These are phyloP conservation scores for Tetradesmus lagerheimii DNA, from an alignment of 139 green algal species.

Conservation along the genomic window DNA sequence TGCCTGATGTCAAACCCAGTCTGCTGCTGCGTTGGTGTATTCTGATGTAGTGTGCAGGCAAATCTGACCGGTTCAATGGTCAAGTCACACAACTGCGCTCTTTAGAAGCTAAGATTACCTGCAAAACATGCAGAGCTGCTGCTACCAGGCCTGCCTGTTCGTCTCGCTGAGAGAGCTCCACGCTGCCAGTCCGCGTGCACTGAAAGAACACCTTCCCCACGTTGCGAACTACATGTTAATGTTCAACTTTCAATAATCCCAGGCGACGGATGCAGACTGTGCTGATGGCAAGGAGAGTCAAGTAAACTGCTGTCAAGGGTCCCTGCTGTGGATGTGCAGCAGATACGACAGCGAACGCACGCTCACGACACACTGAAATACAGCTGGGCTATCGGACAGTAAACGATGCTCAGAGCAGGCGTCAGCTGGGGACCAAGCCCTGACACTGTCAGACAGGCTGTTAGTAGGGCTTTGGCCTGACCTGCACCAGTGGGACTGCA, in stretches of 20 bases:
- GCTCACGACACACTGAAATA: too few species aligned
- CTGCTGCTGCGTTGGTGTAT: background rate
- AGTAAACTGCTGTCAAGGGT: background rate
- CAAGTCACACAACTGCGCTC: background rate
- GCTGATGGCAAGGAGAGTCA: background rate
- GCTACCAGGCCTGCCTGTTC: background rate
- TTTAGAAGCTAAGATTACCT: background rate
- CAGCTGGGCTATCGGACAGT: too few species aligned
- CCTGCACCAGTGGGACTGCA: too few species aligned
- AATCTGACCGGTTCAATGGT: background rate
- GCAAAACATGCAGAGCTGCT: background rate
- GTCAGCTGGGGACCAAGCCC: too few species aligned
- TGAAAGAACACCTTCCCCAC: background rate
- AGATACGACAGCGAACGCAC: background rate
- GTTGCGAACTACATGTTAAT: background rate
- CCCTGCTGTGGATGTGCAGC: background rate
- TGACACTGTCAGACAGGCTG: too few species aligned
- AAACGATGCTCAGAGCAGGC: too few species aligned
- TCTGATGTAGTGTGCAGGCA: background rate
- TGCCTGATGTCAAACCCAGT: background rate
- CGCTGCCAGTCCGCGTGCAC: background rate
- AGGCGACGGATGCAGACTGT: background rate
- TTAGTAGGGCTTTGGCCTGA: too few species aligned
- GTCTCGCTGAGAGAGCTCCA: background rate
- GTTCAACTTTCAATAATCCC: background rate